These are phyloP conservation scores for Tulasnella sp. DNA, from an alignment of 768 basidiomycete genomes.

Conservation along the genomic window DNA sequence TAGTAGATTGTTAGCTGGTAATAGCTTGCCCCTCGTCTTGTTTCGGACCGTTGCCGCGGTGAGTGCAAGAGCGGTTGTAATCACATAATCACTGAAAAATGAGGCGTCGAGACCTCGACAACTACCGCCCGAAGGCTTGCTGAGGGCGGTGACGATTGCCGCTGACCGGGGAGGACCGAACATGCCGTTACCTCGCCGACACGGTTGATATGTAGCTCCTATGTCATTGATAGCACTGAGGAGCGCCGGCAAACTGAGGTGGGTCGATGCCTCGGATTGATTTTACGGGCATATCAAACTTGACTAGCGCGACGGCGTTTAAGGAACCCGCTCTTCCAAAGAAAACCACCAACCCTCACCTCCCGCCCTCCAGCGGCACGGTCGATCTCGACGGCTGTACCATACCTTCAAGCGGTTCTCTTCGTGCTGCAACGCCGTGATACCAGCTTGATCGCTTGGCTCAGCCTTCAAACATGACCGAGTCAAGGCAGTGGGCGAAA, in stretches of 20 bases:
- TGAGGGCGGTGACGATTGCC: background rate
- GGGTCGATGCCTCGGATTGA: background rate
- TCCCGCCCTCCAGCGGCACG: background rate
- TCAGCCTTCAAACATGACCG: background rate
- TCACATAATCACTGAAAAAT: background rate
- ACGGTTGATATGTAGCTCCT: too few species aligned
- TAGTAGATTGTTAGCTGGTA: conserved; percentile 11
- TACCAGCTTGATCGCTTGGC: background rate
- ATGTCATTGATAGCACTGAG: background rate
- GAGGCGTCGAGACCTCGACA: background rate
- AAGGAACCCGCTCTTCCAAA: background rate
- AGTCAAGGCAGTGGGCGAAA: conserved; percentile 11
- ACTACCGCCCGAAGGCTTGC: background rate
- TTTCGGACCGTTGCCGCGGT: background rate
- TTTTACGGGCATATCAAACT: background rate
- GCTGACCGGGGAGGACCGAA: background rate
- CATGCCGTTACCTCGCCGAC: too few species aligned
- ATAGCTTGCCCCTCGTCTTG: background rate
- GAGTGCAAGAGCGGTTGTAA: background rate
- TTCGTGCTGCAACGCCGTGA: background rate
- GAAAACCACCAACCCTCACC: background rate
- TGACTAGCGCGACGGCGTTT: background rate
- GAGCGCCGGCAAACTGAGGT: background rate
- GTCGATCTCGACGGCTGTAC: background rate
- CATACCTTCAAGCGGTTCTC: background rate